phyloP scores from a whole-genome alignment of 805 yeast genomes.

The Hemisphaericaspora nanyangensis region DNA sequence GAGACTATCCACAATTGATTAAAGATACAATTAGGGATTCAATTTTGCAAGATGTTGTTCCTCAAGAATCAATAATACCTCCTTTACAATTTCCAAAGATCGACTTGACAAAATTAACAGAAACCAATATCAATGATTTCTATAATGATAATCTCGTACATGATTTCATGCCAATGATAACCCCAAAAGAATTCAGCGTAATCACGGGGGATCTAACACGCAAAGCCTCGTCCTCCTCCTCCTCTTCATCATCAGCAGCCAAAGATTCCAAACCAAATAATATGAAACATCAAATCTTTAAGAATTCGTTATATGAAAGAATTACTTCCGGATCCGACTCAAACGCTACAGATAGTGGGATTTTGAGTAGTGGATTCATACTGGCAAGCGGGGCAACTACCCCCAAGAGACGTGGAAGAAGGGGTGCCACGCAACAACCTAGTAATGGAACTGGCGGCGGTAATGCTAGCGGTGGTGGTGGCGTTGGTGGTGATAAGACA shows the following conservation, averaged over 20 bases:
- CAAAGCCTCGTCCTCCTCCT: constrained; percentile 2
- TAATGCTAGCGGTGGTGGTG: background rate
- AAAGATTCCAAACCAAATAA: constrained; percentile 13
- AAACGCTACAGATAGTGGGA: constrained; percentile 18
- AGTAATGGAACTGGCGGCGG: background rate
- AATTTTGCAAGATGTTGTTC: constrained; percentile 7
- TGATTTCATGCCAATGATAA: constrained; percentile 41
- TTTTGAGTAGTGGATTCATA: constrained; percentile 1
- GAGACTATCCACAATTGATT: constrained; percentile 27
- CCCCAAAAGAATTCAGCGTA: constrained; percentile 33
- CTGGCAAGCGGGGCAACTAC: constrained; percentile 10
- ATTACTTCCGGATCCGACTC: constrained; percentile 41
- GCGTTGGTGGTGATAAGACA: background rate
- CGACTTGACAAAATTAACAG: constrained; percentile 4
- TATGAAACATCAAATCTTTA: constrained; percentile 38
- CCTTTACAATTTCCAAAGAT: background rate
- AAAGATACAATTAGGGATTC: constrained; percentile 22
- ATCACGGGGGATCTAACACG: constrained; percentile 33
- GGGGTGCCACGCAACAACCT: constrained; percentile 15
- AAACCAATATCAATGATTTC: background rate
- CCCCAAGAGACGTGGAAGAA: constrained; percentile 37
- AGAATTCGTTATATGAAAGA: constrained; percentile 34
- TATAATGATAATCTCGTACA: constrained; percentile 18
- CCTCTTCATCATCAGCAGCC: too few species aligned
- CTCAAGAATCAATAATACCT: background rate